Evolutionary conservation across 305 asterid genomes (phyloP).

Genomic region (Vinca major): DNA sequence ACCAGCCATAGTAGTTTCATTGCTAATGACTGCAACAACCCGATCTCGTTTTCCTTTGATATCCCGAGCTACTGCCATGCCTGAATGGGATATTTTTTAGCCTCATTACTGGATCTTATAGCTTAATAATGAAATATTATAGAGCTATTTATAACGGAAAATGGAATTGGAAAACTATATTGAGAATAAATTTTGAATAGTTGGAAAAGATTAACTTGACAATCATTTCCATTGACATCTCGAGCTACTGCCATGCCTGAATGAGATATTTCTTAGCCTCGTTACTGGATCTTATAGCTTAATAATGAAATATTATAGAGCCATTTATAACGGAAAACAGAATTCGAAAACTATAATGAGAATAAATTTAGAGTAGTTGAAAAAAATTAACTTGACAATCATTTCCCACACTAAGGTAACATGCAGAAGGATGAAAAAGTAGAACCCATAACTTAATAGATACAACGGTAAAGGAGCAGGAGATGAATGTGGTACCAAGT

Average conservation of each 20-base stretch:
- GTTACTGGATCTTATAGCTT: slow-evolving; percentile 9
- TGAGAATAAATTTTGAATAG: background rate
- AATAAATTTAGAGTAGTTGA: background rate
- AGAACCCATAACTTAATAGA: background rate
- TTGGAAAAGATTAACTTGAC: no score
- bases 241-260: slow-evolving; percentile 89
- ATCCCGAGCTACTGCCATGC: slow-evolving; percentile 92
- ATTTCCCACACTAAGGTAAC: background rate
- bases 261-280: slow-evolving; percentile 8
- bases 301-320: slow-evolving; percentile 8
- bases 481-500: slow-evolving; percentile 46
- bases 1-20: slow-evolving; percentile 76
- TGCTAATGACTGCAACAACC: slow-evolving; percentile 75
- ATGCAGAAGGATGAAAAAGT: background rate
- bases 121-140: slow-evolving; percentile 10
- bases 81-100: slow-evolving; percentile 23
- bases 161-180: background rate
- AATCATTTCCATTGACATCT: slow-evolving; percentile 54
- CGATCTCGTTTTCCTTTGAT: slow-evolving; percentile 67
- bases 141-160: slow-evolving; percentile 1
- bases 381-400: background rate
- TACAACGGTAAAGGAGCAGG: slow-evolving; percentile 14
- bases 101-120: slow-evolving; percentile 9
- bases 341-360: background rate
- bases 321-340: background rate